Percentiles rank a stretch among this genome's conserved stretches.
Evolutionary conservation across 352 stramenopile genomes (phyloP).

Genomic region (Phytophthora europaea): DNA sequence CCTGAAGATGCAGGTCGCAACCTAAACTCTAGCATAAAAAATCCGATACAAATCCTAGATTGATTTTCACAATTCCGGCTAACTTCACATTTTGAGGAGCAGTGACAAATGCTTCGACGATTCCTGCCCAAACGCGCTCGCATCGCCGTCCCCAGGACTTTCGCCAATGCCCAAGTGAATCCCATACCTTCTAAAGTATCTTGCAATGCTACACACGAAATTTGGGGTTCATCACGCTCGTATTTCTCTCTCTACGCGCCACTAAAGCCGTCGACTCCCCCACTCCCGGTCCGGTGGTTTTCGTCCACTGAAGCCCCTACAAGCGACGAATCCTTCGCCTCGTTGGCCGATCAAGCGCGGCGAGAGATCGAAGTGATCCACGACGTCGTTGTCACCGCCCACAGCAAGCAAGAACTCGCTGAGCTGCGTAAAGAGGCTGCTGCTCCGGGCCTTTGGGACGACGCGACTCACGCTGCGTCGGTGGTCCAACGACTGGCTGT

Average conservation of each 20-base stretch:
- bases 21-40: background rate
- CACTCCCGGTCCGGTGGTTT: constrained; percentile 20
- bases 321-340: constrained; percentile 55
- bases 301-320: constrained; percentile 18
- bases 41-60: background rate
- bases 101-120: constrained; percentile 32
- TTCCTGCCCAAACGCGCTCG: background rate
- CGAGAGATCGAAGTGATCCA: constrained; percentile 63
- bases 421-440: constrained; percentile 56
- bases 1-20: constrained; percentile 11
- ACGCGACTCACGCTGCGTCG: constrained; percentile 58
- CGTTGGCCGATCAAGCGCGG: constrained; percentile 43
- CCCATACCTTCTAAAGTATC: background rate
- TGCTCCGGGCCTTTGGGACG: constrained; percentile 66
- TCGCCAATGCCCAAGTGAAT: background rate
- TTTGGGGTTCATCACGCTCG: constrained; percentile 1
- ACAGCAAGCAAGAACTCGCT: constrained; percentile 53
- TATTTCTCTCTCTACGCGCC: constrained; percentile 12
- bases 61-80: background rate
- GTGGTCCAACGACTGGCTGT: constrained; percentile 71
- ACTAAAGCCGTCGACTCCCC: background rate
- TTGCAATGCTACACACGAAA: constrained; percentile 8
- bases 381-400: constrained; percentile 47
- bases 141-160: background rate
- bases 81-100: background rate